Evolutionary conservation across 495 filamentous ascomycete genomes (phyloP).

Genomic region (Neurospora cerealis): DNA sequence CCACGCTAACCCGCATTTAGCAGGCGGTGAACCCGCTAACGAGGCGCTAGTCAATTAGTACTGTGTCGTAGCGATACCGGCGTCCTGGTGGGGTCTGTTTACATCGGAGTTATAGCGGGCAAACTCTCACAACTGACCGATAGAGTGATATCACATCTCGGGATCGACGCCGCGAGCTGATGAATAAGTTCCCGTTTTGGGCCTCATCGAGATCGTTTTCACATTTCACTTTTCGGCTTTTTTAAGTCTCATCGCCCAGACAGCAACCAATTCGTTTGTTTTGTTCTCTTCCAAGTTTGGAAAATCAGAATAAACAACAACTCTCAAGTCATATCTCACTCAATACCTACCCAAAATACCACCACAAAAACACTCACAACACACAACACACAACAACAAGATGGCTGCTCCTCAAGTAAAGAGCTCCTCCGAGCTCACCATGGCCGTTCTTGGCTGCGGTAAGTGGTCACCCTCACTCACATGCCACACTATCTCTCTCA

Average conservation of each 20-base stretch:
- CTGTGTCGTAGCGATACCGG: neutral
- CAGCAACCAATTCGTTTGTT: neutral
- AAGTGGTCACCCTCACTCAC: too few relatives aligned
- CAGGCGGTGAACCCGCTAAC: neutral
- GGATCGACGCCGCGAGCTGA: neutral
- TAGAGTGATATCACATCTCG: neutral
- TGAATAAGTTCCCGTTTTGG: neutral
- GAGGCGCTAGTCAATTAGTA: neutral
- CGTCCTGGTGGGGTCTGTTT: neutral
- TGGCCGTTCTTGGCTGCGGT: constrained; percentile 69
- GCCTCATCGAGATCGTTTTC: neutral
- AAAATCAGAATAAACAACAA: neutral
- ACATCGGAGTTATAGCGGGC: neutral
- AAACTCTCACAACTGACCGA: neutral
- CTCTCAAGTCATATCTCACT: neutral
- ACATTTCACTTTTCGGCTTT: neutral
- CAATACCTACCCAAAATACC: neutral
- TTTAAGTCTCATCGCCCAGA: neutral
- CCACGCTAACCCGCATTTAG: neutral
- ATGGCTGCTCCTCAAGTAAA: constrained; percentile 14
- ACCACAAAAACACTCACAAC: neutral
- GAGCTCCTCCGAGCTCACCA: constrained; percentile 43
- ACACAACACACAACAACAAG: constrained; percentile 1
- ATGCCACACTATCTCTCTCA: too few relatives aligned
- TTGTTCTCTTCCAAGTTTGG: neutral